Percentiles rank a stretch among this genome's conserved stretches.
Conservation (phyloP, 2,329 filamentous ascomycete species). For the Trichophyton mentagrophytes region DNA sequence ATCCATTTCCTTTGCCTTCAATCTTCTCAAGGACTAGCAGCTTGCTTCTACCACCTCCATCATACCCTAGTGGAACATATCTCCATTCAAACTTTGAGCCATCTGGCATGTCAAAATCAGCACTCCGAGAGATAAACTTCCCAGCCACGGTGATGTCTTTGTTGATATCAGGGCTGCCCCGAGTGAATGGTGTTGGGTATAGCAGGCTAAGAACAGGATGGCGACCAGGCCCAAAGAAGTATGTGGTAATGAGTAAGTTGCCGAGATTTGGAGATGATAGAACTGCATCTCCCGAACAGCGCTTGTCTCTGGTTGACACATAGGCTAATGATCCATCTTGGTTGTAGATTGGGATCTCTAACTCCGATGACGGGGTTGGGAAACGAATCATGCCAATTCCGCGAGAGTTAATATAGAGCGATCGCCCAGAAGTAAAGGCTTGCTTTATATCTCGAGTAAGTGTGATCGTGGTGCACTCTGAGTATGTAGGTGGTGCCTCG, state of each 20-base stretch:
- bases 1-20: neutral
- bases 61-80: conserved; percentile 38
- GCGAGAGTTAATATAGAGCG: conserved; percentile 18
- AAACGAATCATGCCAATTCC: conserved; percentile 21
- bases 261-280: conserved; percentile 28
- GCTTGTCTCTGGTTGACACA: conserved; percentile 38
- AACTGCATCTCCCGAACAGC: conserved; percentile 39
- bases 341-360: conserved; percentile 25
- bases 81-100: conserved; percentile 44
- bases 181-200: neutral
- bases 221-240: conserved; percentile 44
- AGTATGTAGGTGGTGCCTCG: conserved; percentile 2
- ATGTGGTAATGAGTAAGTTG: conserved; percentile 40
- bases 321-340: conserved; percentile 35
- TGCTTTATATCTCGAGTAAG: neutral
- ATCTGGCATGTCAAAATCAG: conserved; percentile 36
- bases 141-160: conserved; percentile 17
- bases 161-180: neutral
- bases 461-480: neutral
- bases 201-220: conserved; percentile 36
- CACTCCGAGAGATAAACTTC: conserved; percentile 37
- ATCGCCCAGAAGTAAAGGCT: conserved; percentile 8
- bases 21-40: conserved; percentile 19
- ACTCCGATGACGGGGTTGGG: conserved; percentile 27
- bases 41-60: conserved; percentile 13